Evolutionary conservation across 495 filamentous ascomycete species (phyloP).

Genomic region (Aspergillus heteromorphus): DNA sequence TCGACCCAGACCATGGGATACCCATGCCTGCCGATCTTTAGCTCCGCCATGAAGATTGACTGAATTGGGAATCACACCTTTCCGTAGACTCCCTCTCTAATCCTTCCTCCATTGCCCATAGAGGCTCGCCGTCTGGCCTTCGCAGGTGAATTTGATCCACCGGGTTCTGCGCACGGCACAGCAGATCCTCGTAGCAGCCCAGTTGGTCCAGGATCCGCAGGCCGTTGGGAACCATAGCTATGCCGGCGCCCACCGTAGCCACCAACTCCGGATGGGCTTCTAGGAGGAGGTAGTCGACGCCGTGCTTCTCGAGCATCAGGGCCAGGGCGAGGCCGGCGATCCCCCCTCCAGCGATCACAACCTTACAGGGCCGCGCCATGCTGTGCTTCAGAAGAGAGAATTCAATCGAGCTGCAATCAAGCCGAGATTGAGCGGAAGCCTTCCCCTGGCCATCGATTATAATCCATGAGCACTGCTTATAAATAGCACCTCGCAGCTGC

Average conservation of each 20-base stretch:
- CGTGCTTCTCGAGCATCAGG: slow-evolving; percentile 12
- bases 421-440: too few relatives aligned
- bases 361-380: not conserved
- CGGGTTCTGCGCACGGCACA: not conserved
- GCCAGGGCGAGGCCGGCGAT: not conserved
- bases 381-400: not conserved
- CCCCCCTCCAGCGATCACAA: not conserved
- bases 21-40: slow-evolving; percentile 6
- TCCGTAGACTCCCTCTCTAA: not conserved
- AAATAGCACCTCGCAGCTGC: too few relatives aligned
- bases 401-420: too few relatives aligned
- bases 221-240: slow-evolving; percentile 18
- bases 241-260: slow-evolving; percentile 13
- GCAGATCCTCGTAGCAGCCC: slow-evolving; percentile 27
- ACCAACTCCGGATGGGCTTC: slow-evolving; percentile 14
- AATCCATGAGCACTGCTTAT: too few relatives aligned
- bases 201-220: slow-evolving; percentile 22
- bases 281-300: slow-evolving; percentile 19
- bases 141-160: slow-evolving; percentile 15
- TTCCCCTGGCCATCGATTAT: too few relatives aligned
- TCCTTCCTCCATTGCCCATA: slow-evolving; percentile 7
- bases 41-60: not conserved
- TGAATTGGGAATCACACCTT: slow-evolving; percentile 4
- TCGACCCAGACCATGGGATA: slow-evolving; percentile 24
- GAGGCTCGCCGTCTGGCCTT: slow-evolving; percentile 7